These are phyloP conservation scores for Theobroma cacao DNA, from an alignment of 345 rosid genomes.

Conservation along the genomic window DNA sequence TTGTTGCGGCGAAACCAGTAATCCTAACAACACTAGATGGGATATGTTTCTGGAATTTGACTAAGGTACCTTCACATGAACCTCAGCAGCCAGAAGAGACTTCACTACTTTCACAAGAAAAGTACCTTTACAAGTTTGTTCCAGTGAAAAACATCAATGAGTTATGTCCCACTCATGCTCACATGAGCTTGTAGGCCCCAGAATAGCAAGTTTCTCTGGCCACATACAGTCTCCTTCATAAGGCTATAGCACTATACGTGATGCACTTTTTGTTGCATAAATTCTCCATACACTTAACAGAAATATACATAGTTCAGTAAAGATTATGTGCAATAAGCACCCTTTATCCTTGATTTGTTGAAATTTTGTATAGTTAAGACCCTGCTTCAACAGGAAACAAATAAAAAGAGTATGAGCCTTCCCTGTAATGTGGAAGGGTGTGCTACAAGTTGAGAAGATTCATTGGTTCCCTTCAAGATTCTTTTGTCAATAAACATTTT, in stretches of 20 bases:
- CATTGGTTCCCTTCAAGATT: too few relatives aligned
- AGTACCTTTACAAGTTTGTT: neutral
- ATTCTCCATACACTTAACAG: too few relatives aligned
- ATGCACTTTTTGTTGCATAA: too few relatives aligned
- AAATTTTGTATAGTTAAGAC: too few relatives aligned
- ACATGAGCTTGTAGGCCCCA: conserved; percentile 16
- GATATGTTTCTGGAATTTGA: conserved; percentile 10
- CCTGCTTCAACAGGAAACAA: too few relatives aligned
- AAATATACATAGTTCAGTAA: too few relatives aligned
- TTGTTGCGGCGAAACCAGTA: conserved; percentile 24
- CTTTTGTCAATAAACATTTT: too few relatives aligned
- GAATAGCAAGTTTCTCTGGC: neutral
- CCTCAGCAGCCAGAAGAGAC: neutral
- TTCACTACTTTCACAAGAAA: neutral
- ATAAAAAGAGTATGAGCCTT: neutral
- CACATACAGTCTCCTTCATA: too few relatives aligned
- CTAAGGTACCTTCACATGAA: neutral
- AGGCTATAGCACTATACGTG: too few relatives aligned
- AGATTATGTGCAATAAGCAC: too few relatives aligned
- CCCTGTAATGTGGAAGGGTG: neutral
- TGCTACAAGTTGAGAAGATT: neutral
- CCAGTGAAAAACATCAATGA: conserved; percentile 13
- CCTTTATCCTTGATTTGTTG: too few relatives aligned
- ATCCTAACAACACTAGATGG: conserved; percentile 27
- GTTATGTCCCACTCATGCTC: conserved; percentile 24